Conservation (phyloP, 208 protist species). For the Phytomonas sp. region DNA sequence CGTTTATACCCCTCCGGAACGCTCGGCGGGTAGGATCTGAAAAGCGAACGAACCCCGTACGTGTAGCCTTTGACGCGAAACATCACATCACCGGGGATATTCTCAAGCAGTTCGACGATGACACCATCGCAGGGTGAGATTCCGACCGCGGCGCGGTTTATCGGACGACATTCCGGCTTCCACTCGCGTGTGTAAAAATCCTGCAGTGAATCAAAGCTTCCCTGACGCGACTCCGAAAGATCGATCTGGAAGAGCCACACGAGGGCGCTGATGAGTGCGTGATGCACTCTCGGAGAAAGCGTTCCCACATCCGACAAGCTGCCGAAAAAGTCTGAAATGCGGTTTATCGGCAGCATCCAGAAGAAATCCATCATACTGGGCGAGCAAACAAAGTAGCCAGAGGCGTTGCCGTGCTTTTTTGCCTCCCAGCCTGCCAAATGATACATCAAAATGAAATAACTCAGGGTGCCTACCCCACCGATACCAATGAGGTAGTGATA, state of each 20-base stretch:
- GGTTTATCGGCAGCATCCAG: slow-evolving; percentile 56
- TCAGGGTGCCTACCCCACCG: slow-evolving; percentile 14
- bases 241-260: slow-evolving; percentile 51
- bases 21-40: slow-evolving; percentile 32
- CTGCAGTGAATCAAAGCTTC: slow-evolving; percentile 49
- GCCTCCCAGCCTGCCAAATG: slow-evolving; percentile 56
- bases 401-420: slow-evolving; percentile 18
- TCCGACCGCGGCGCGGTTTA: slow-evolving; percentile 20
- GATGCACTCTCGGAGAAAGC: slow-evolving; percentile 42
- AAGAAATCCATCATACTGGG: slow-evolving; percentile 53
- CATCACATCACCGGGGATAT: slow-evolving; percentile 19
- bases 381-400: slow-evolving; percentile 38
- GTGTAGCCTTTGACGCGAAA: slow-evolving; percentile 77
- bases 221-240: slow-evolving; percentile 21
- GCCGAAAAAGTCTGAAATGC: slow-evolving; percentile 40
- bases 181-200: slow-evolving; percentile 76
- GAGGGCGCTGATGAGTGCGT: slow-evolving; percentile 25
- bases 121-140: slow-evolving; percentile 70
- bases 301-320: slow-evolving; percentile 26
- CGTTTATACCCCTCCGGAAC: slow-evolving; percentile 30
- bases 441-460: slow-evolving; percentile 42
- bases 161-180: slow-evolving; percentile 30
- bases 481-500: slow-evolving; percentile 56
- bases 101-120: slow-evolving; percentile 39
- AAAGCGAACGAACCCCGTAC: slow-evolving; percentile 56